Evolutionary conservation across 306 rosid genomes (phyloP).

Genomic region (Medicago lupulina): DNA sequence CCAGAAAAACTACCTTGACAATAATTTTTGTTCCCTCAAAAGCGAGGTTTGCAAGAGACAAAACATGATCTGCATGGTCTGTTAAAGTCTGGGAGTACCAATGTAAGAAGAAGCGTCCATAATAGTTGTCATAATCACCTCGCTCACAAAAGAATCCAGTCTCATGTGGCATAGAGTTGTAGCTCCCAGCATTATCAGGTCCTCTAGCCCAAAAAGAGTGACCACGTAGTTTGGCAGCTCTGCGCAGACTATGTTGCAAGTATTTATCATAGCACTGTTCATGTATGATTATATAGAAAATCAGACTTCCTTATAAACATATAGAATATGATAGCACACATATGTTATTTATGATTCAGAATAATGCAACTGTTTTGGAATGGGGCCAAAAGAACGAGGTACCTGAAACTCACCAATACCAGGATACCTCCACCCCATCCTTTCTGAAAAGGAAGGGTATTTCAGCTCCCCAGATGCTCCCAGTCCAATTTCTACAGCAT

Average conservation of each 20-base stretch:
- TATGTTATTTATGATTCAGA: conserved; percentile 5
- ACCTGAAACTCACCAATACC: conserved; percentile 99
- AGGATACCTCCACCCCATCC: conserved; percentile 98
- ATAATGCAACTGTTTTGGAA: conserved; percentile 37
- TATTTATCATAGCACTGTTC: conserved; percentile 92
- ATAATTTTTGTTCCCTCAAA: conserved; percentile 83
- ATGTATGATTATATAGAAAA: conserved; percentile 41
- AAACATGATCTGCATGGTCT: conserved; percentile 87
- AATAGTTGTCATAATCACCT: conserved; percentile 97
- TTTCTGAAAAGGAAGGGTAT: conserved; percentile 91
- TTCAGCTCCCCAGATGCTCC: conserved; percentile 96
- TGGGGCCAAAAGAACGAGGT: conserved; percentile 44
- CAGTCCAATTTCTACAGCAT: conserved; percentile 86
- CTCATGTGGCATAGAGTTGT: conserved; percentile 93
- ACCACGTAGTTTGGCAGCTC: conserved; percentile 90
- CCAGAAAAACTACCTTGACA: conserved; percentile 70
- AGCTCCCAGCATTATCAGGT: conserved; percentile 93
- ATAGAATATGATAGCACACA: conserved; percentile 4
- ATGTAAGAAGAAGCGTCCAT: conserved; percentile 95
- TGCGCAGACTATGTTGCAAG: conserved; percentile 77
- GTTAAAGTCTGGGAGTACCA: conserved; percentile 89
- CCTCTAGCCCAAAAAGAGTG: conserved; percentile 95
- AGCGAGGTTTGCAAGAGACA: conserved; percentile 95
- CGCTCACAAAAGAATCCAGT: conserved; percentile 95
- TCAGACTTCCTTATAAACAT: conserved; percentile 24